Evolutionary conservation across 345 rosid species (phyloP), one percentile per base, ranked within the genome.

Genomic region (Cardiospermum halicacabum): DNA sequence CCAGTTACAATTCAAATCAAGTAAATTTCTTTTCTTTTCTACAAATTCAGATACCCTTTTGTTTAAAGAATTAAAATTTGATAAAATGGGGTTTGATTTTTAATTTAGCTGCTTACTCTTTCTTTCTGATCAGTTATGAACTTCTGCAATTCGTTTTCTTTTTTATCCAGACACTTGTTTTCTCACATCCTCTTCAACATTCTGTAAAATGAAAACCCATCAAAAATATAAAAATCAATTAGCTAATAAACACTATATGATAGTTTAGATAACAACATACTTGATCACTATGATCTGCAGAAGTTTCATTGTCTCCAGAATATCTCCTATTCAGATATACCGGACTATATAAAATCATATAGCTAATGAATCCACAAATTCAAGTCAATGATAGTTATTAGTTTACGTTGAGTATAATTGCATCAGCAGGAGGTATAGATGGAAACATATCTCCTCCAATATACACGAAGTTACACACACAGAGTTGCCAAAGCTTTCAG

Each of bases 91-190:
- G n/a, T 43, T 5, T 28, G 30, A 4, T 57, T 58, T 24, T 8
- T 11, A 2, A 6, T 39, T 9, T 9, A 25, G n/a, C 34, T 11
- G 28, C 75, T 70, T 32, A 86, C 92, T 77, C 72, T 82, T 75
- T n/a, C n/a, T n/a, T n/a, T 84, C 85, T 16, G 65, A 78, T 56
- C 50, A 47, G 25, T 51, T 81, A 56, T 78, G 89, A 60, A 53
- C 57, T 60, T 82, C 64, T 37, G 83, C 39, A 36, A 63, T 70
- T 72, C 82, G 72, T 53, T 64, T 77, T 73, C 70, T 77, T 70
- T 74, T 71, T n/a, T 42, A 28, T 27, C 59, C 25, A 22, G 71
- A 72, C 42, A 64, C 75, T 64, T 43, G 67, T 77, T 81, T 79
- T 22, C 11, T 64, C 43, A 3, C 47, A 11, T 28, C 60, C 36